phyloP scores from a whole-genome alignment of 176 grass and related monocot genomes.

The Triticum timopheevii region DNA sequence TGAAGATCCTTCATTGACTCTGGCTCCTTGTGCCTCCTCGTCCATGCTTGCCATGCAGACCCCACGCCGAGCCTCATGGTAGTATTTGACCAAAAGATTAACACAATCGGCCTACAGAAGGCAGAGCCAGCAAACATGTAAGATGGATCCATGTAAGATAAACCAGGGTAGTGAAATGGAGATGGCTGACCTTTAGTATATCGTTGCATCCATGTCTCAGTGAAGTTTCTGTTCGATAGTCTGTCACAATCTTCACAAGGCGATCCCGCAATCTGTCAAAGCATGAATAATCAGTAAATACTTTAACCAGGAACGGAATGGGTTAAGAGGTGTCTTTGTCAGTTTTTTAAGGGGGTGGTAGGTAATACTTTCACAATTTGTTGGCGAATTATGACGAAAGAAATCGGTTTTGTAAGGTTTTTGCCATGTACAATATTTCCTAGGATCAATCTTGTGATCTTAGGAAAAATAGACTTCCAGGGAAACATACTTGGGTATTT shows the following conservation, averaged over 20 bases:
- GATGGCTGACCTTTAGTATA: constrained; percentile 75
- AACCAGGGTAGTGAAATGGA: constrained; percentile 24
- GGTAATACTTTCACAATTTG: not conserved
- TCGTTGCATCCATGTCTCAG: constrained; percentile 92
- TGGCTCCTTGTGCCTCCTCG: constrained; percentile 56
- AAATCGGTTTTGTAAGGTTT: constrained; percentile 9
- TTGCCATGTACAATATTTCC: constrained; percentile 2
- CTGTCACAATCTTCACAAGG: constrained; percentile 95
- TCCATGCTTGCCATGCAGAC: constrained; percentile 75
- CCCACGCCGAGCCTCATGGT: constrained; percentile 75
- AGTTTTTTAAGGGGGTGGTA: not conserved
- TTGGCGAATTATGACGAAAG: constrained; percentile 9
- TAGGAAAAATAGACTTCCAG: not conserved
- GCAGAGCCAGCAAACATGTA: constrained; percentile 11
- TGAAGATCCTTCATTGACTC: constrained; percentile 39
- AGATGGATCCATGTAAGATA: constrained; percentile 13
- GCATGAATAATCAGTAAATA: not conserved
- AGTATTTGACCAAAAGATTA: constrained; percentile 95
- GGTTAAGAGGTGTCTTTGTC: not conserved
- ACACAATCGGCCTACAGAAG: constrained; percentile 78
- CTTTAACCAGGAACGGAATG: not conserved
- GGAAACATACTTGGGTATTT: constrained; percentile 77
- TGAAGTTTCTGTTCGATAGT: constrained; percentile 97
- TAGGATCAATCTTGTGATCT: not conserved
- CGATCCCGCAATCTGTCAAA: constrained; percentile 78